Percentiles rank a stretch among this genome's conserved stretches.
Conservation (phyloP, 805 yeast species). For the Pichia californica region DNA sequence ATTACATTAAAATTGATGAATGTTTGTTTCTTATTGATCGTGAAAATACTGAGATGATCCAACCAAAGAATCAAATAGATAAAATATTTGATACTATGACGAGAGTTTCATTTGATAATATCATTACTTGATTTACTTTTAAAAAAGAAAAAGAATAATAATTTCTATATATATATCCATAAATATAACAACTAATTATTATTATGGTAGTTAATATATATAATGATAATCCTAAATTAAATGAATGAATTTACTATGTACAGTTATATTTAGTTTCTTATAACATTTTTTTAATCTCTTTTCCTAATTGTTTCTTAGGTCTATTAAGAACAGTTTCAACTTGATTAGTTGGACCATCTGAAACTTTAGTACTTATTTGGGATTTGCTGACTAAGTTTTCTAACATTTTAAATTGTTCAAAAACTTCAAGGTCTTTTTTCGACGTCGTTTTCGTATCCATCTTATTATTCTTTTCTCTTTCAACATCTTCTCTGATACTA, state of each 20-base stretch:
- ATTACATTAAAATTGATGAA: slow-evolving; percentile 42
- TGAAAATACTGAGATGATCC: slow-evolving; percentile 16
- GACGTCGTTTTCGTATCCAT: not conserved
- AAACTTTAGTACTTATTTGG: slow-evolving; percentile 9
- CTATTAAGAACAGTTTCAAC: slow-evolving; percentile 10
- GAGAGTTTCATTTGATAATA: slow-evolving; percentile 11
- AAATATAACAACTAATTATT: too few species aligned
- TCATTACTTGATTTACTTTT: not conserved
- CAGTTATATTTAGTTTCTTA: too few species aligned
- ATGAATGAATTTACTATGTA: not conserved
- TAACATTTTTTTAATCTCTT: slow-evolving; percentile 11
- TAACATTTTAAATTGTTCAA: slow-evolving; percentile 17
- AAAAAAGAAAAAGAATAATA: not conserved
- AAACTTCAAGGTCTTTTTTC: slow-evolving; percentile 10
- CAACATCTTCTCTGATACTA: slow-evolving; percentile 7
- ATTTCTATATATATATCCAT: too few species aligned
- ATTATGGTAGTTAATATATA: not conserved
- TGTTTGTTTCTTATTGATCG: slow-evolving; percentile 38
- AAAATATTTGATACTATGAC: slow-evolving; percentile 37
- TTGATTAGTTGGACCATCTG: slow-evolving; percentile 5
- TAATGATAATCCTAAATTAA: not conserved
- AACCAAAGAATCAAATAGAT: slow-evolving; percentile 41
- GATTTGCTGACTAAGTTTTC: slow-evolving; percentile 18
- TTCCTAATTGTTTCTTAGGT: slow-evolving; percentile 9
- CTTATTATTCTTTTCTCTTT: slow-evolving; percentile 1